These are phyloP conservation scores for Tetrapyrgos nigripes DNA, from an alignment of 1,284 basidiomycete species.

Conservation along the genomic window DNA sequence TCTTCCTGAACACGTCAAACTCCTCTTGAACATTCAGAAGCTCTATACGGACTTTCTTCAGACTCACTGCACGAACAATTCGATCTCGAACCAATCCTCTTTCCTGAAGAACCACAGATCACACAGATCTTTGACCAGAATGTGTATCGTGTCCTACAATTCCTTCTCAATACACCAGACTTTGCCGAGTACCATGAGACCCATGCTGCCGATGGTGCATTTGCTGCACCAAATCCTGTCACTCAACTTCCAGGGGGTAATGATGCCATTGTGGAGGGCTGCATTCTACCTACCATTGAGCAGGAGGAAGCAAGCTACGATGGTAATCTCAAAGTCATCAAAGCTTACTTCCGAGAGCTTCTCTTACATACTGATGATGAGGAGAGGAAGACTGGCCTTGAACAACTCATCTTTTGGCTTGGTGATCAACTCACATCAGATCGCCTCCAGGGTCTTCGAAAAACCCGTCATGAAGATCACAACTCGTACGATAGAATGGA, in stretches of 20 bases:
- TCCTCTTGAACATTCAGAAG: no score
- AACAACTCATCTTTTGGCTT: background rate
- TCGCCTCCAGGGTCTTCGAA: background rate
- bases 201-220: background rate
- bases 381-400: background rate
- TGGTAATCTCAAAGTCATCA: background rate
- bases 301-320: background rate
- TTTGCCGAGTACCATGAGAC: background rate
- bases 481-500: conserved; percentile 26
- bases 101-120: no score
- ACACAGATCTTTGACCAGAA: no score
- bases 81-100: no score
- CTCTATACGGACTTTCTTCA: no score
- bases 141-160: background rate
- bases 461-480: conserved; percentile 17
- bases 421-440: conserved; percentile 4
- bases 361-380: background rate
- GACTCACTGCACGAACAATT: no score
- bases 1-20: no score
- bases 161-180: no score
- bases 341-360: background rate
- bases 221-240: background rate
- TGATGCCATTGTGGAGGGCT: background rate
- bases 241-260: background rate
- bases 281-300: background rate